Percentiles rank a stretch among this genome's conserved stretches.
phyloP scores from a whole-genome alignment of 169 alveolate species.

The Blepharisma undulans region DNA sequence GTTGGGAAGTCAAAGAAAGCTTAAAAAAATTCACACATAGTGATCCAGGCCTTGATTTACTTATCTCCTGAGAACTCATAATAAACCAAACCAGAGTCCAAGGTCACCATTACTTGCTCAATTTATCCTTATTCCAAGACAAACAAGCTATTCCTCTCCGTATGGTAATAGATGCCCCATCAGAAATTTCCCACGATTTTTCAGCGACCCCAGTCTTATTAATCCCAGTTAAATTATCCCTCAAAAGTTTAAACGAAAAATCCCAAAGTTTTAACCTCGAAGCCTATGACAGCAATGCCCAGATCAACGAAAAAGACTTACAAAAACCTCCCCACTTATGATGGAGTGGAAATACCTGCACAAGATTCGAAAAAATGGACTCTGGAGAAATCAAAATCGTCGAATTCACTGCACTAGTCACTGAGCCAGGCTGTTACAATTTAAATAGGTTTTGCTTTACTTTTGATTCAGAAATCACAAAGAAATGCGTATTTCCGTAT shows the following conservation, averaged over 20 bases:
- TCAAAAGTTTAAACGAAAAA: not conserved
- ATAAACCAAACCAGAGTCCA: not conserved
- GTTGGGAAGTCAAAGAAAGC: not conserved
- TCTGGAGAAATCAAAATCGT: not conserved
- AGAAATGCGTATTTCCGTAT: not conserved
- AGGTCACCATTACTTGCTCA: conserved; percentile 11
- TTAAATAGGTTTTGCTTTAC: conserved; percentile 5
- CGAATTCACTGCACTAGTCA: not conserved
- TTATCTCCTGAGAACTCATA: conserved; percentile 8
- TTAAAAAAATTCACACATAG: not conserved
- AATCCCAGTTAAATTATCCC: not conserved
- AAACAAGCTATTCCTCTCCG: not conserved
- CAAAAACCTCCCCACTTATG: not conserved
- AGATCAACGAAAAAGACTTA: not conserved
- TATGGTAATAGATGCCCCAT: not conserved
- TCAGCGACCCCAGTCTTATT: not conserved
- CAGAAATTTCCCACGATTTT: conserved; percentile 13
- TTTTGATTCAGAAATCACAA: not conserved
- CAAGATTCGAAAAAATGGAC: not conserved
- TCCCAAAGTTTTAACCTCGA: not conserved
- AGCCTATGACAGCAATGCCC: not conserved
- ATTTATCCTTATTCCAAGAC: not conserved
- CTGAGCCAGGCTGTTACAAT: conserved; percentile 24
- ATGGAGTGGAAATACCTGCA: conserved; percentile 2
- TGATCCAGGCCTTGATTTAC: not conserved